Evolutionary conservation across 371 early-diverging fungal species (phyloP).

Genomic region (Rhizopus arrhizus): DNA sequence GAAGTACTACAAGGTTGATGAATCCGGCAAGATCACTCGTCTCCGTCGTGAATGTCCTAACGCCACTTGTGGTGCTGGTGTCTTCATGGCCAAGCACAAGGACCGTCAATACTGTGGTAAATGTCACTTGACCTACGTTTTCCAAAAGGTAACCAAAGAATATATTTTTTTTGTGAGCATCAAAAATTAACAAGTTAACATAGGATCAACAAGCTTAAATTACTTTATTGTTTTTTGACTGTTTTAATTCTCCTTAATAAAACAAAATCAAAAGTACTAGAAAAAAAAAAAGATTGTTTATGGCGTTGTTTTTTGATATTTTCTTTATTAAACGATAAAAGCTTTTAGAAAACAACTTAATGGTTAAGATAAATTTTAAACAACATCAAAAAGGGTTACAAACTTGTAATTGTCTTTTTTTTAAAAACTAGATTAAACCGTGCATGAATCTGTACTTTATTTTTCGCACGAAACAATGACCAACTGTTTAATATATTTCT

Average conservation of each 20-base stretch:
- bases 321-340: too few relatives aligned
- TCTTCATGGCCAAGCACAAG: slow-evolving; percentile 97
- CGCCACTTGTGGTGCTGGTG: slow-evolving; percentile 96
- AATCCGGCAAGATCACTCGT: slow-evolving; percentile 96
- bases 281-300: slow-evolving; percentile 2
- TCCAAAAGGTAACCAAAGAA: slow-evolving; percentile 42
- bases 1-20: slow-evolving; percentile 98
- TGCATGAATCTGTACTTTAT: too few relatives aligned
- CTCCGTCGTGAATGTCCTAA: slow-evolving; percentile 96
- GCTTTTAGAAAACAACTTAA: too few relatives aligned
- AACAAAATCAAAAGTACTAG: slow-evolving; percentile 3
- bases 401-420: too few relatives aligned
- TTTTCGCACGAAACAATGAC: too few relatives aligned
- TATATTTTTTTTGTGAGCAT: not conserved
- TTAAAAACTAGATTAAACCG: too few relatives aligned
- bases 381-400: too few relatives aligned
- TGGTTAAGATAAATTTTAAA: too few relatives aligned
- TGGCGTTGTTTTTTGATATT: too few relatives aligned
- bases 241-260: slow-evolving; percentile 4
- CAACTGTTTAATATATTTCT: too few relatives aligned
- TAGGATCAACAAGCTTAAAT: slow-evolving; percentile 28
- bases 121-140: slow-evolving; percentile 63
- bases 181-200: not conserved
- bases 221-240: not conserved
- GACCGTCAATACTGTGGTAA: slow-evolving; percentile 96